A percentile compares a stretch with the other conserved stretches of the same genome.
phyloP scores from a whole-genome alignment of 1,284 basidiomycete species.

The Pseudozyma sp. region DNA sequence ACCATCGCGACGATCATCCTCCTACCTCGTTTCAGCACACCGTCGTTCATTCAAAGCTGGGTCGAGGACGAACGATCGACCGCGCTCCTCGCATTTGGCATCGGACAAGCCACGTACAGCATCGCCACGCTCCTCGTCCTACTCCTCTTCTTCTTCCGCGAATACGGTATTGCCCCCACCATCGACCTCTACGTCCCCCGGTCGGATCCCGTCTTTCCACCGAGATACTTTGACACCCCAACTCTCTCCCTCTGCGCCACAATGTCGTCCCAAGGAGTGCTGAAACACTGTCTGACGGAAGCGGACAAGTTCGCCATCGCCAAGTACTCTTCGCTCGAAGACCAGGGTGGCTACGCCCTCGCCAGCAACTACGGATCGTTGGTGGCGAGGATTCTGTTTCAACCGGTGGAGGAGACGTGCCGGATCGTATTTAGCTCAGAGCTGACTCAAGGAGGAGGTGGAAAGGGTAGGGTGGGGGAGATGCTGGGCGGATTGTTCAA shows the following conservation, averaged over 20 bases:
- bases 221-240: constrained; percentile 26
- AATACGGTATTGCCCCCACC: constrained; percentile 82
- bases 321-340: constrained; percentile 53
- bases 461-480: not conserved
- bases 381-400: constrained; percentile 63
- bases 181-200: constrained; percentile 74
- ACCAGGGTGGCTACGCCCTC: constrained; percentile 67
- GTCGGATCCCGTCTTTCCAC: not conserved
- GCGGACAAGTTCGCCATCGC: constrained; percentile 81
- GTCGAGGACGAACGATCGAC: constrained; percentile 16
- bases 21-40: constrained; percentile 12
- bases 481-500: constrained; percentile 52
- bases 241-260: constrained; percentile 74
- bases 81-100: constrained; percentile 59
- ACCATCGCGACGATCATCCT: constrained; percentile 37
- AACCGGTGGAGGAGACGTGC: constrained; percentile 64
- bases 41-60: not conserved
- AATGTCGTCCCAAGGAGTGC: constrained; percentile 84
- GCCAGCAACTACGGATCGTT: constrained; percentile 67
- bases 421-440: constrained; percentile 53
- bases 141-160: constrained; percentile 22
- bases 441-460: not conserved
- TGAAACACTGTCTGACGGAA: constrained; percentile 95
- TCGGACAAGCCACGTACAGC: constrained; percentile 60
- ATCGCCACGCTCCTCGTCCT: constrained; percentile 32